Evolutionary conservation across 768 basidiomycete species (phyloP), one percentile per base, ranked within the genome.

Genomic region (Suillus paluster): DNA sequence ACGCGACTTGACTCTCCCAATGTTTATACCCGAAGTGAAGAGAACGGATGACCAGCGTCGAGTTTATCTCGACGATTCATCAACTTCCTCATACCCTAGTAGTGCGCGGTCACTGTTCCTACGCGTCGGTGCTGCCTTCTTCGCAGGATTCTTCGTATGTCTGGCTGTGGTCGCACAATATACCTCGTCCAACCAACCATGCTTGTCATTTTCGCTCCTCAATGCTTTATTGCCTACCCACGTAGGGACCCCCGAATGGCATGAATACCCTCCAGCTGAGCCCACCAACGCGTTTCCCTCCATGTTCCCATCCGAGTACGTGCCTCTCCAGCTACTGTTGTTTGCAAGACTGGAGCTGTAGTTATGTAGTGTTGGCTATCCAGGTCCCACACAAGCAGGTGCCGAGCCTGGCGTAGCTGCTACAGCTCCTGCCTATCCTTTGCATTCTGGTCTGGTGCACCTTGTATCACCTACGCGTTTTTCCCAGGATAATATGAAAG

Each of bases 361-460:
- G 34, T 61, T 64, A 45, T 30, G 21, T 33, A 65, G 64, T 45
- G 68, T 75, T 17, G 74, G 74, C 30, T 73, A 73, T 56, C 66
- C 73, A 7, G 74, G 74, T 34, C 65, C 69, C 27, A 74, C 73
- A 15, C 66, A 68, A 12, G 69, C 65, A 58, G 65, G 63, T 27
- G 65, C 65, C 2, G 65, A 66, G 41, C 65, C 65, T 10, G 65
- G 65, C 12, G 41, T 66, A 36, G 81, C 91, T 55, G 82, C 82
- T 9, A 91, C 90, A 5, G 90, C 89, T 0, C 90, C 90, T 19
- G 76, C 84, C 14, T 91, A 92, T 71, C 91, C 91, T 4, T 67
- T 88, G 5, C 90, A 92, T 61, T 84, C 86, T 17, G 87, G 84
- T 33, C 83, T 84, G 1, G 77, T 86, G 12, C 80, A 85, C 15